Evolutionary conservation across 306 rosid species (phyloP).

Genomic region (Delonix regia): DNA sequence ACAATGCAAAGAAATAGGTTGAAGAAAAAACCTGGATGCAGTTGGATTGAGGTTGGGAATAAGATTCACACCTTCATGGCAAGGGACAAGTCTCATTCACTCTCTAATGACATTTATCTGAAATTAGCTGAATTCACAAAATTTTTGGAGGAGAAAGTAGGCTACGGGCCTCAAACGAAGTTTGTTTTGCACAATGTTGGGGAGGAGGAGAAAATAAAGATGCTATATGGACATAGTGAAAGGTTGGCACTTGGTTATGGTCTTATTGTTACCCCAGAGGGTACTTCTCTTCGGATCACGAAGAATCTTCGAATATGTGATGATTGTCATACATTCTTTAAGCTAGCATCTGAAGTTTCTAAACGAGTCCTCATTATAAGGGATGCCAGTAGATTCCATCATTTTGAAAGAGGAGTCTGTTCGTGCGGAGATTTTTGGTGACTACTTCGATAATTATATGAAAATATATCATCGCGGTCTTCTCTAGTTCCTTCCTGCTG

Average conservation of each 20-base stretch:
- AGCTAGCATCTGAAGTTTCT: constrained; percentile 62
- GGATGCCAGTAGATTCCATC: constrained; percentile 83
- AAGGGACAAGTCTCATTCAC: constrained; percentile 75
- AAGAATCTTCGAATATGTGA: constrained; percentile 74
- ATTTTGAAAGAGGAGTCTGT: constrained; percentile 63
- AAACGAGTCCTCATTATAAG: constrained; percentile 59
- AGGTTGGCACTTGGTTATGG: constrained; percentile 77
- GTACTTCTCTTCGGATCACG: constrained; percentile 56
- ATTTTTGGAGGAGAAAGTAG: constrained; percentile 51
- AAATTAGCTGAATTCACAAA: constrained; percentile 56
- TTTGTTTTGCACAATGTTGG: constrained; percentile 69
- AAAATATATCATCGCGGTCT: no score
- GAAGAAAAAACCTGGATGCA: constrained; percentile 80
- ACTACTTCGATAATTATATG: constrained; percentile 9
- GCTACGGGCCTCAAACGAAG: constrained; percentile 64
- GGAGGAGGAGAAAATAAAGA: constrained; percentile 62
- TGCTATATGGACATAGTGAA: constrained; percentile 75
- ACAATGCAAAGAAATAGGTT: constrained; percentile 71
- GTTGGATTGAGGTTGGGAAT: constrained; percentile 74
- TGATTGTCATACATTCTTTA: constrained; percentile 73
- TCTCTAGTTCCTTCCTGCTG: no score
- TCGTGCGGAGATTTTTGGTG: constrained; percentile 86
- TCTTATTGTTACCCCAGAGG: constrained; percentile 51
- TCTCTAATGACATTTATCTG: constrained; percentile 48
- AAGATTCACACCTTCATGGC: constrained; percentile 65